Percentiles rank a stretch among this genome's conserved stretches.
Evolutionary conservation across 495 filamentous ascomycete genomes (phyloP).

Genomic region (Neurospora tetraspora): DNA sequence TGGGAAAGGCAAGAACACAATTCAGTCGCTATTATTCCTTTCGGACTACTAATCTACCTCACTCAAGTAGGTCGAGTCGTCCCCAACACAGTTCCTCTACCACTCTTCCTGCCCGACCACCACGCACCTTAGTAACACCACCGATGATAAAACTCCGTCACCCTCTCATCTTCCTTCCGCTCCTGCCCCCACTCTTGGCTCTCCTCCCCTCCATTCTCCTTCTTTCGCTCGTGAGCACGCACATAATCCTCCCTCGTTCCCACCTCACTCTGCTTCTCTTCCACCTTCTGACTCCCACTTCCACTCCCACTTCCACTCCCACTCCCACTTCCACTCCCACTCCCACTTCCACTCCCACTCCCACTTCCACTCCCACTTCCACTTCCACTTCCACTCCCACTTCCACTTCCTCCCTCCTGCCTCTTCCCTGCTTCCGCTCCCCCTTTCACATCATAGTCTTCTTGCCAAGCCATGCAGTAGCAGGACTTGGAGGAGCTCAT

Average conservation of each 20-base stretch:
- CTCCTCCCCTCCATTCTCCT: not conserved
- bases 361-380: too few relatives aligned
- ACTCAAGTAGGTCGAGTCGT: too few relatives aligned
- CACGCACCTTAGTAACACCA: not conserved
- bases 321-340: not conserved
- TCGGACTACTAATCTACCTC: not conserved
- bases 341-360: not conserved
- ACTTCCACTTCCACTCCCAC: not conserved
- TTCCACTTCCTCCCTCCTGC: not conserved
- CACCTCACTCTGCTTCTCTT: not conserved
- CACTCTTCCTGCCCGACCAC: not conserved
- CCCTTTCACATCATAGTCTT: not conserved
- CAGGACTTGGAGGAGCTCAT: not conserved
- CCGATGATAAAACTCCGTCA: not conserved
- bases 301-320: not conserved
- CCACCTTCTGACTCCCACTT: not conserved
- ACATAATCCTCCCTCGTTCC: not conserved
- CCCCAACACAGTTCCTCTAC: too few relatives aligned
- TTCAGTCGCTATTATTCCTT: not conserved
- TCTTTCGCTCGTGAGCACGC: not conserved
- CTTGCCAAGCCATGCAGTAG: not conserved
- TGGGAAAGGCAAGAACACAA: not conserved
- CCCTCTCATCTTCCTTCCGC: not conserved
- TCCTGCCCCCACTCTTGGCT: not conserved
- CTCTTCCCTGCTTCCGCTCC: not conserved